A percentile compares a stretch with the other conserved stretches of the same genome.
Conservation (phyloP, 2,329 filamentous ascomycete species). For the Ophiostoma ulmi region DNA sequence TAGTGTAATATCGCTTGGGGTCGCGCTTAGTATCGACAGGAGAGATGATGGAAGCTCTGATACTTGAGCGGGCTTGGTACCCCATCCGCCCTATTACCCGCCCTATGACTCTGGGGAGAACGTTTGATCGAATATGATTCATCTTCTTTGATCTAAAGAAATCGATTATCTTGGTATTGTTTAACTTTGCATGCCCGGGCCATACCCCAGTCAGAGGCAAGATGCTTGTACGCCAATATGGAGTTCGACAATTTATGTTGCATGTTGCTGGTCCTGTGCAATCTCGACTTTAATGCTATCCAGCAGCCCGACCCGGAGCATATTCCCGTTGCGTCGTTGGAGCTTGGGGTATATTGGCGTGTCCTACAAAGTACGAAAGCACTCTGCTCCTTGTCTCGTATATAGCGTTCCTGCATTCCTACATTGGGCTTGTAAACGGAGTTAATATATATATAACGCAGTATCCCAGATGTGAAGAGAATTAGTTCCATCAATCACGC, state of each 20-base stretch:
- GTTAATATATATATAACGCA: background rate
- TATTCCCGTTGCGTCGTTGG: slow-evolving; percentile 1
- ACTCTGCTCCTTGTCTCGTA: background rate
- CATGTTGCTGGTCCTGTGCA: slow-evolving; percentile 4
- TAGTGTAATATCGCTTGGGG: background rate
- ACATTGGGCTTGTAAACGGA: background rate
- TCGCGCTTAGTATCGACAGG: no score
- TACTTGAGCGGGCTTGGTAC: background rate
- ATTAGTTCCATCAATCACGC: background rate
- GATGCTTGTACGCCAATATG: background rate
- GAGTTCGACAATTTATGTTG: background rate
- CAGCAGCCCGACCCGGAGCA: slow-evolving; percentile 6
- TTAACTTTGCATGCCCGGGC: background rate
- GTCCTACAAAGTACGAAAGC: background rate
- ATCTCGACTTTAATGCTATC: background rate
- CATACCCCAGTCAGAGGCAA: background rate
- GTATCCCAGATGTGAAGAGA: background rate
- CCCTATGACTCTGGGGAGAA: background rate
- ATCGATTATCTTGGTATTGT: background rate
- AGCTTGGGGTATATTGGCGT: background rate
- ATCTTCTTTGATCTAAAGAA: background rate
- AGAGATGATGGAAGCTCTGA: background rate
- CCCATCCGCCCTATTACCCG: background rate
- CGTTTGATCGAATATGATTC: background rate
- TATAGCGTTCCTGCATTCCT: background rate